A percentile compares a stretch with the other conserved stretches of the same genome.
phyloP scores from a whole-genome alignment of 2,329 filamentous ascomycete genomes.

The Fusarium sp. region DNA sequence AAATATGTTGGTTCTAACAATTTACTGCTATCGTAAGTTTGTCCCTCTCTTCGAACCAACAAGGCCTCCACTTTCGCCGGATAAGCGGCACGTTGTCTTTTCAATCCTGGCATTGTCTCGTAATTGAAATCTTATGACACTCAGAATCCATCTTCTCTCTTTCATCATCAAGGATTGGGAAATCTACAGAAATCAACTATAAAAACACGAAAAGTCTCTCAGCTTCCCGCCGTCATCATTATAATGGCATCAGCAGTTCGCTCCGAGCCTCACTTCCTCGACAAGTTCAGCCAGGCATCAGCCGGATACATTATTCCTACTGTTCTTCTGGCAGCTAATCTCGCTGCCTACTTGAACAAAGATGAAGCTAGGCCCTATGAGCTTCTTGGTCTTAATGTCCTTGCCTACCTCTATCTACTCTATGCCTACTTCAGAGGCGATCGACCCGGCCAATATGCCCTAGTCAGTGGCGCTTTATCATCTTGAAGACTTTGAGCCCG shows the following conservation, averaged over 20 bases:
- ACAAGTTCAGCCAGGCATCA: background rate
- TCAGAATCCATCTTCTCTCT: background rate
- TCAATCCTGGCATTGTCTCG: background rate
- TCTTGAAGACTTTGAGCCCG: background rate
- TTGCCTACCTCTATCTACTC: background rate
- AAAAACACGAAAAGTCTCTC: no score
- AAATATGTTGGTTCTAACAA: background rate
- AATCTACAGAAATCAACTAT: rapidly evolving
- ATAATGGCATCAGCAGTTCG: background rate
- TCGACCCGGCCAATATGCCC: background rate
- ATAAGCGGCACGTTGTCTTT: background rate
- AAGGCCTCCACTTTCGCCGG: background rate
- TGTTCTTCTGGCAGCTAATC: background rate
- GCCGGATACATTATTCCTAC: background rate
- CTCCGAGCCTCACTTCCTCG: rapidly evolving
- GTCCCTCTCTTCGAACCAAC: background rate
- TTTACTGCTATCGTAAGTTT: background rate
- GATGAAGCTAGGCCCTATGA: background rate
- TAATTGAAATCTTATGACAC: background rate
- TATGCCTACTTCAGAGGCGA: background rate
- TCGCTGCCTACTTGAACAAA: background rate
- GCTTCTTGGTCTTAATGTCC: background rate
- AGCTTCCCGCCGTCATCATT: background rate
- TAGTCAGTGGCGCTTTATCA: rapidly evolving
- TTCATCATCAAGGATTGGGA: background rate